Percentiles rank a stretch among this genome's conserved stretches.
Conservation (phyloP, 768 basidiomycete species). For the Psilocybe cyanescens region DNA sequence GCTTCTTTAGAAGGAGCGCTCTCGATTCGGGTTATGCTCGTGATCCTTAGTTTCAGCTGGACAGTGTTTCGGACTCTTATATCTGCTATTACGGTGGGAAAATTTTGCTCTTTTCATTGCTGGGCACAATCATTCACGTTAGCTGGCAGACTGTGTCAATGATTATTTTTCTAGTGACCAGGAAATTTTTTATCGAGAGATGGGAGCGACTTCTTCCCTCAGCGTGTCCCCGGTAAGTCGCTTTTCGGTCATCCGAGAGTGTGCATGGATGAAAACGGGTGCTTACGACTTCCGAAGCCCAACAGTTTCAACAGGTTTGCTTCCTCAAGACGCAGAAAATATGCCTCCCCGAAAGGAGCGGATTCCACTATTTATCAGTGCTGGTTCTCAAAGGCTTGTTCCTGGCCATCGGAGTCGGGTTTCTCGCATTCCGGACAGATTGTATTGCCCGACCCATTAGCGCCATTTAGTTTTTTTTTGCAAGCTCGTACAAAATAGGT, state of each 20-base stretch:
- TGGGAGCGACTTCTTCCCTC: background rate
- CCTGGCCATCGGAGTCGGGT: constrained; percentile 1
- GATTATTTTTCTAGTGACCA: constrained; percentile 33
- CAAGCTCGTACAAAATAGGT: no score
- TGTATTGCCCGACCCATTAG: background rate
- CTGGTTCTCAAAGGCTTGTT: background rate
- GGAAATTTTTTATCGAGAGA: constrained; percentile 23
- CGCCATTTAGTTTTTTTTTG: background rate
- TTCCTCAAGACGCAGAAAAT: background rate
- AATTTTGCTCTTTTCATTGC: background rate
- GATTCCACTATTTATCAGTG: background rate
- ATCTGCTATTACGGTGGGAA: constrained; percentile 45
- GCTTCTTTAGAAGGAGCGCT: constrained; percentile 28
- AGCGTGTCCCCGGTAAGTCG: constrained; percentile 5
- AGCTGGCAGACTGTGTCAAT: constrained; percentile 37
- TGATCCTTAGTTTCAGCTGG: constrained; percentile 31
- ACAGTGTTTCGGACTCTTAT: constrained; percentile 32
- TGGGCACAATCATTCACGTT: background rate
- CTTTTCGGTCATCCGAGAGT: background rate
- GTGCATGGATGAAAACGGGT: no score
- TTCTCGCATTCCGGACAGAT: constrained; percentile 17
- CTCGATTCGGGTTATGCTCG: constrained; percentile 26
- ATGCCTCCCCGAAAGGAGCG: background rate
- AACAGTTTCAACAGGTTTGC: background rate
- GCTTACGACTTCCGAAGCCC: no score